A percentile compares a stretch with the other conserved stretches of the same genome.
These are phyloP conservation scores for Camelina neglecta DNA, from an alignment of 345 rosid genomes.

Conservation along the genomic window DNA sequence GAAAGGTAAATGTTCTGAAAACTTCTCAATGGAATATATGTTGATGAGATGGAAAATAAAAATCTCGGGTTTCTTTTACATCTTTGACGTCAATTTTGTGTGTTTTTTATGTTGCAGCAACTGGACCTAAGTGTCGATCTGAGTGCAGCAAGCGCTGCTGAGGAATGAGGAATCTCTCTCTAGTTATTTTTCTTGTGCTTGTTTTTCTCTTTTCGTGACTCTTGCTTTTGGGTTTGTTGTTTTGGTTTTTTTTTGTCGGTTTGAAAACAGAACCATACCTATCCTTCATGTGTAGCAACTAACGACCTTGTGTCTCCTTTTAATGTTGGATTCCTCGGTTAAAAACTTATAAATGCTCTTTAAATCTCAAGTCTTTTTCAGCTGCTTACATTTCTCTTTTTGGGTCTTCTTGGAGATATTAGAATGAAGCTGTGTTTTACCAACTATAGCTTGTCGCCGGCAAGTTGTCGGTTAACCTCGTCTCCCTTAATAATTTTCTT, in stretches of 20 bases:
- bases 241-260: background rate
- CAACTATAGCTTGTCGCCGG: background rate
- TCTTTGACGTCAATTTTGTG: background rate
- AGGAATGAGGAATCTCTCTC: conserved; percentile 38
- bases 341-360: background rate
- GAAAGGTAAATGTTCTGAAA: conserved; percentile 43
- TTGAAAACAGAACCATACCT: conserved; percentile 10
- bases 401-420: background rate
- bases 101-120: conserved; percentile 35
- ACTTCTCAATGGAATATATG: background rate
- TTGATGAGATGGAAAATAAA: background rate
- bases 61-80: background rate
- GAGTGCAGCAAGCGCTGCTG: conserved; percentile 51
- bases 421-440: background rate
- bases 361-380: background rate
- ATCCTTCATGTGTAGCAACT: conserved; percentile 15
- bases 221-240: background rate
- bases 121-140: conserved; percentile 49
- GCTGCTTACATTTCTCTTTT: background rate
- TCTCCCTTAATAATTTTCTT: background rate
- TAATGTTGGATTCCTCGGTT: conserved; percentile 8
- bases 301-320: conserved; percentile 5
- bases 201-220: background rate
- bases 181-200: background rate
- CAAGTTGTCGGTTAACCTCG: background rate